phyloP scores from a whole-genome alignment of 306 rosid genomes.

The Acmispon strigosus region DNA sequence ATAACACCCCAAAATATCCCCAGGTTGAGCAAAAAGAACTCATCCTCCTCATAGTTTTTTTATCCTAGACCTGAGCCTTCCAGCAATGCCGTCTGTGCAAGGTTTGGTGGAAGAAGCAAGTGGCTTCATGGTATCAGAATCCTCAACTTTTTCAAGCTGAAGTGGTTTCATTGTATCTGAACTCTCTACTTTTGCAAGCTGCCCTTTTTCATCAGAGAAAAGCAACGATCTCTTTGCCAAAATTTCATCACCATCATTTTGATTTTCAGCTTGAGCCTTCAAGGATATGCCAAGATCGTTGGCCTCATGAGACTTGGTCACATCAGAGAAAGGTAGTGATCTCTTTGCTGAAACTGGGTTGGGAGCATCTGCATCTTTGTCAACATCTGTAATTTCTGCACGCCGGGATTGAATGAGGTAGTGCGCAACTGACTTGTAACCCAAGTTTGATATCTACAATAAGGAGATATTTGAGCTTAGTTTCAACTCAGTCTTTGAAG shows the following conservation, averaged over 20 bases:
- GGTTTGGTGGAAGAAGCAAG: slow-evolving; percentile 24
- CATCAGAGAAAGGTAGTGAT: slow-evolving; percentile 47
- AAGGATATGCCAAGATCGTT: slow-evolving; percentile 8
- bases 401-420: slow-evolving; percentile 78
- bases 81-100: slow-evolving; percentile 28
- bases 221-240: slow-evolving; percentile 45
- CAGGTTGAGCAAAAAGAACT: background rate
- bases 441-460: slow-evolving; percentile 51
- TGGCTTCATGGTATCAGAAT: slow-evolving; percentile 9
- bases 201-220: slow-evolving; percentile 27
- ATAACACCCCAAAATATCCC: background rate
- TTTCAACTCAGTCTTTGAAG: background rate
- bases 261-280: slow-evolving; percentile 27
- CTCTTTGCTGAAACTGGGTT: slow-evolving; percentile 53
- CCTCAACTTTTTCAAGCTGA: slow-evolving; percentile 1
- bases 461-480: slow-evolving; percentile 24
- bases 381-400: slow-evolving; percentile 22
- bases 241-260: slow-evolving; percentile 26
- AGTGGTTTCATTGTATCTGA: background rate
- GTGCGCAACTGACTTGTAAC: slow-evolving; percentile 93
- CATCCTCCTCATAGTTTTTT: slow-evolving; percentile 20
- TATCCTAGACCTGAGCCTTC: slow-evolving; percentile 51
- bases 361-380: slow-evolving; percentile 30
- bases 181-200: slow-evolving; percentile 12
- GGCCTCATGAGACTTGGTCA: slow-evolving; percentile 26